Evolutionary conservation across 2,329 filamentous ascomycete species (phyloP).

Genomic region (Neoscytalidium dimidiatum): DNA sequence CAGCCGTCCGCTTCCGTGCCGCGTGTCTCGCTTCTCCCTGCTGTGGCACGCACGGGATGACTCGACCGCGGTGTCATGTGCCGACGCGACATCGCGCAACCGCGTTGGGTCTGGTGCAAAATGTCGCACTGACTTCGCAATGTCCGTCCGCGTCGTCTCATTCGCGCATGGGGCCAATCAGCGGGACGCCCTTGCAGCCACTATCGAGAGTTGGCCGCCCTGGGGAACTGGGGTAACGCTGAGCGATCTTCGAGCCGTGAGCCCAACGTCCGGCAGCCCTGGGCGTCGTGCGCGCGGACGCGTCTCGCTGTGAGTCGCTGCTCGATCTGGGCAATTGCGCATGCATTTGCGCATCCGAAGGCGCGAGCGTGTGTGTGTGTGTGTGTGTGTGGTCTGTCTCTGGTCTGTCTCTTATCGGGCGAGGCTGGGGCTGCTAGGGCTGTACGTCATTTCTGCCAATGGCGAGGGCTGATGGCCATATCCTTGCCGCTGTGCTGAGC

Average conservation of each 20-base stretch:
- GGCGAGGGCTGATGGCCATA: background rate
- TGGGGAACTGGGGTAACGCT: background rate
- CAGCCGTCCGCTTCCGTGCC: background rate
- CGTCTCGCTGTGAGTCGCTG: slow-evolving; percentile 1
- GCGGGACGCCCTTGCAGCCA: background rate
- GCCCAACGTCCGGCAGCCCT: background rate
- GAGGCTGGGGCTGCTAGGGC: slow-evolving; percentile 13
- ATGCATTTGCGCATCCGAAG: too few species aligned
- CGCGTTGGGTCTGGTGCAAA: background rate
- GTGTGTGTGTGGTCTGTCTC: too few species aligned
- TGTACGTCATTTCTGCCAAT: slow-evolving; percentile 13
- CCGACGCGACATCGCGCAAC: background rate
- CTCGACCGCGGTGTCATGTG: background rate
- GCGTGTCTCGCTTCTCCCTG: background rate
- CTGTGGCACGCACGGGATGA: background rate
- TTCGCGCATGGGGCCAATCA: background rate
- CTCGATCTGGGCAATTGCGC: background rate
- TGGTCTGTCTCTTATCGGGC: background rate
- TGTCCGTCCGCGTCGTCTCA: background rate
- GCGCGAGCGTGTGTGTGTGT: too few species aligned
- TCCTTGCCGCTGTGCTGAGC: background rate
- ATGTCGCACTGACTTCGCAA: background rate
- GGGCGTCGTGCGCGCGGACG: background rate
- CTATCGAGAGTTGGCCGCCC: background rate
- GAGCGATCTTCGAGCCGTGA: background rate